Evolutionary conservation across 2,329 filamentous ascomycete genomes (phyloP).

Genomic region (Emericellopsis cladophorae): DNA sequence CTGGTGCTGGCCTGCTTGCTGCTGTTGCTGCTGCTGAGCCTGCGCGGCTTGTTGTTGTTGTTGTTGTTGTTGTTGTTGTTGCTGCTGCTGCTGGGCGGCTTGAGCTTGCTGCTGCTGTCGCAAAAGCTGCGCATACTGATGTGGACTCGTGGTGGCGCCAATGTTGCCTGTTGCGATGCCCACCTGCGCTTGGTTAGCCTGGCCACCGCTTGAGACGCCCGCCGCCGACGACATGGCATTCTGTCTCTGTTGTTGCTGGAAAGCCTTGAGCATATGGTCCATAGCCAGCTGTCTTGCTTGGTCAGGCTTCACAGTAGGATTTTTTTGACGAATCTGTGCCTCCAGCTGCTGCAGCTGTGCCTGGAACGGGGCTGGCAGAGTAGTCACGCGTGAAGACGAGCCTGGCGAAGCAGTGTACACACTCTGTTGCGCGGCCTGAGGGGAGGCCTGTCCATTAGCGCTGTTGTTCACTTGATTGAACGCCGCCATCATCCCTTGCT

Average conservation of each 20-base stretch:
- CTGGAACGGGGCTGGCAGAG: conserved; percentile 32
- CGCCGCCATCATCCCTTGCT: conserved; percentile 35
- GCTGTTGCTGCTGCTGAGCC: conserved; percentile 8
- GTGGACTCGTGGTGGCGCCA: conserved; percentile 35
- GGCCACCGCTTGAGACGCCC: conserved; percentile 20
- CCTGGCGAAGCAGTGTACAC: conserved; percentile 36
- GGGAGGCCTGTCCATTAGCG: conserved; percentile 20
- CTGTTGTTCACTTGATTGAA: conserved; percentile 22
- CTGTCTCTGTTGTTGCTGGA: conserved; percentile 32
- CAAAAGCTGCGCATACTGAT: conserved; percentile 47
- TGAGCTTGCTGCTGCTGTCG: conserved; percentile 43
- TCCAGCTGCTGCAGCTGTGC: conserved; percentile 37
- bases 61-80: conserved; percentile 14
- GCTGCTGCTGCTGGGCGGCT: conserved; percentile 17
- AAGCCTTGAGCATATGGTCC: conserved; percentile 32
- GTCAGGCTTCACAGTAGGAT: conserved; percentile 36
- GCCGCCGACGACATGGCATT: conserved; percentile 43
- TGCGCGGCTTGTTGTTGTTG: conserved; percentile 7
- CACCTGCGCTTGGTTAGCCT: conserved; percentile 17
- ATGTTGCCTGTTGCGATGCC: conserved; percentile 33
- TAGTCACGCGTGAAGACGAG: conserved; percentile 19
- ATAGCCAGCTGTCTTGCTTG: conserved; percentile 37
- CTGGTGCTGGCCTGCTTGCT: conserved; percentile 15
- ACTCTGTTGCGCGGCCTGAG: conserved; percentile 29
- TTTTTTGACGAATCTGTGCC: conserved; percentile 34